Evolutionary conservation across 306 rosid genomes (phyloP), one percentile per base, ranked within the genome.

Genomic region (Hippophae tibetana): DNA sequence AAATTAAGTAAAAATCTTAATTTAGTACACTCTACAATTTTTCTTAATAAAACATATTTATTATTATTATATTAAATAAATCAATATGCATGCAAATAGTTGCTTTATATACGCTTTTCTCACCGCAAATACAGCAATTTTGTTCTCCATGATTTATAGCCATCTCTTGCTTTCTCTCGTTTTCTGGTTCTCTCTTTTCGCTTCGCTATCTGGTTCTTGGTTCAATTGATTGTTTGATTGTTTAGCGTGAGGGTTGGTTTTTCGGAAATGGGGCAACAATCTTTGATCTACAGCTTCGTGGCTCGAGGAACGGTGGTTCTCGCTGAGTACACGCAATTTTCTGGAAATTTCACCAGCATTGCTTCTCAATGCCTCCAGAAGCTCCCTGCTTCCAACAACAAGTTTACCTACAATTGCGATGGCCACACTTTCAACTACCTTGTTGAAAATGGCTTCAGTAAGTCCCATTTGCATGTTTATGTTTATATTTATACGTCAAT

Each of bases 361-460:
- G 97, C 97, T 7, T 58, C 84, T 42, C 97, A 90, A 68, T 90
- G 97, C 78, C 94, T 90, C 52, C 97, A 90, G 75, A 87, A 90
- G 79, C 94, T 90, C 46, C 95, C 97, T 23, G 81, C 97, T 61
- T 69, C 95, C 46, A 90, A 81, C 62, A 90, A 90, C 73, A 81
- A 85, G 80, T 90, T 90, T 77, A 90, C 90, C 54, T 90, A 90
- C 70, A 90, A 83, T 58, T 87, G 97, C 72, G 97, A 87, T 47
- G 96, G 92, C 41, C 97, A 90, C 81, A 90, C 97, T 61, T 90
- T 90, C 87, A 90, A 90, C 70, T 90, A 87, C 71, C 97, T 90
- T 69, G 90, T 78, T 73, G 87, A 90, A 53, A 81, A 78, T 49
- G 97, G 97, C 65, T 87, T 90, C 73, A 87, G 97, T 90, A 66